Evolutionary conservation across 2,329 filamentous ascomycete genomes (phyloP), one percentile per base, ranked within the genome.

Genomic region (Diaporthe caulivora): DNA sequence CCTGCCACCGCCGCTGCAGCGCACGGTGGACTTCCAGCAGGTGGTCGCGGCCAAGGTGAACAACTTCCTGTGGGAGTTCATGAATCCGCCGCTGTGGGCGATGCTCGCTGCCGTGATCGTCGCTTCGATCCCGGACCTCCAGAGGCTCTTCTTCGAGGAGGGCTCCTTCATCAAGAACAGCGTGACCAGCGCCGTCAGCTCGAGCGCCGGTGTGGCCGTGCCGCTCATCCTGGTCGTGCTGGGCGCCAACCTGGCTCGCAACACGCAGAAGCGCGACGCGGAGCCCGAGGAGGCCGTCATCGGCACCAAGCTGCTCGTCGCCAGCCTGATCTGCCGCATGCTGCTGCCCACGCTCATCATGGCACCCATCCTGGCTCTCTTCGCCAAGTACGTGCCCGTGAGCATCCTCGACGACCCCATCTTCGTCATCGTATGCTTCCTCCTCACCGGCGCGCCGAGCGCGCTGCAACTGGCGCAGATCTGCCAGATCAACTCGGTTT

Each of bases 31-130:
- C 2, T 78, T 78, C 54, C 18, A 83, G 10, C 78, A 80, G 64
- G 76, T 73, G 15, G 77, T 84, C 24, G 84, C 81, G 57, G 81
- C 78, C 77, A 82, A 89, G 81, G 75, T 94, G 77, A 83, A 90
- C 77, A 84, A 84, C 64, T 95, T 95, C 69, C 81, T 95, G 17
- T 97, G 94, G 93, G 93, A 94, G 62, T 98, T 98, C 82, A 98
- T 99, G 96, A 98, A 98, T 83, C 96, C 97, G 54, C 97, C 97
- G 0, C 91, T 99, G 34, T 98, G 95, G 95, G 95, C 97, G 40
- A 98, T 99, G 97, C 86, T 98, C 44, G 86, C 92, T 51, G 94
- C 97, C n/a, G 92, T 98, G 58, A 84, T 98, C 67, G 94, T 99
- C 8, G 97, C 97, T 3, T 97, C 95, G 0, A 90, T 98, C 8